Evolutionary conservation across 257 asterid genomes (phyloP).

Genomic region (Lantana camara): DNA sequence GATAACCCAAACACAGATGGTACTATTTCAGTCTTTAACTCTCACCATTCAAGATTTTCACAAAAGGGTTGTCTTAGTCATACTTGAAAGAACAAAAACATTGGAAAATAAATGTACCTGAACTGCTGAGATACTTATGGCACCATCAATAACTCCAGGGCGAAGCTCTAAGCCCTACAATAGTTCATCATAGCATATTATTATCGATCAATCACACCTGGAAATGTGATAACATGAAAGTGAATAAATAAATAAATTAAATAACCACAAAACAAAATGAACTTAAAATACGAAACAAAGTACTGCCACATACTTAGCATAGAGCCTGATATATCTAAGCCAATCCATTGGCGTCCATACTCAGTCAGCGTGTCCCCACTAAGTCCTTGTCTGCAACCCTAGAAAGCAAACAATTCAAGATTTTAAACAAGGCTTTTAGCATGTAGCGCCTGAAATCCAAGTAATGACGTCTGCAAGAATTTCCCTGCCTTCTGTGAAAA

Average conservation of each 20-base stretch:
- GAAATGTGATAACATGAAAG: constrained; percentile 19
- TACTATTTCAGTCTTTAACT: neutral
- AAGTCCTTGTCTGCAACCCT: constrained; percentile 98
- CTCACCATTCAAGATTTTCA: neutral
- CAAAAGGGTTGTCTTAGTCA: neutral
- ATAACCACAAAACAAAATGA: constrained; percentile 8
- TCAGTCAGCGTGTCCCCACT: constrained; percentile 94
- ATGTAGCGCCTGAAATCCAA: neutral
- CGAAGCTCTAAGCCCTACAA: constrained; percentile 86
- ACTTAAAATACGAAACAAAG: neutral
- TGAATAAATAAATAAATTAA: constrained; percentile 13
- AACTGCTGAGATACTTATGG: constrained; percentile 95
- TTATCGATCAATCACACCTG: constrained; percentile 56
- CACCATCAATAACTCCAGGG: constrained; percentile 94
- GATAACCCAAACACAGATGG: neutral
- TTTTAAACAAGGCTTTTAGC: neutral
- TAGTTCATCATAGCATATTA: constrained; percentile 19
- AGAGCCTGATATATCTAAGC: constrained; percentile 86
- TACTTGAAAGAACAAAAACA: neutral
- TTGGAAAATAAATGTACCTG: constrained; percentile 60
- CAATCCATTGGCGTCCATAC: constrained; percentile 93
- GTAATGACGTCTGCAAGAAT: constrained; percentile 15
- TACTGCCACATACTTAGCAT: constrained; percentile 63
- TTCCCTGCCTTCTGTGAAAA: constrained; percentile 34
- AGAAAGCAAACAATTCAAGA: neutral